Percentiles rank a stretch among this genome's conserved stretches.
Conservation (phyloP, 495 filamentous ascomycete genomes). For the Hypoxylon subgilvum region DNA sequence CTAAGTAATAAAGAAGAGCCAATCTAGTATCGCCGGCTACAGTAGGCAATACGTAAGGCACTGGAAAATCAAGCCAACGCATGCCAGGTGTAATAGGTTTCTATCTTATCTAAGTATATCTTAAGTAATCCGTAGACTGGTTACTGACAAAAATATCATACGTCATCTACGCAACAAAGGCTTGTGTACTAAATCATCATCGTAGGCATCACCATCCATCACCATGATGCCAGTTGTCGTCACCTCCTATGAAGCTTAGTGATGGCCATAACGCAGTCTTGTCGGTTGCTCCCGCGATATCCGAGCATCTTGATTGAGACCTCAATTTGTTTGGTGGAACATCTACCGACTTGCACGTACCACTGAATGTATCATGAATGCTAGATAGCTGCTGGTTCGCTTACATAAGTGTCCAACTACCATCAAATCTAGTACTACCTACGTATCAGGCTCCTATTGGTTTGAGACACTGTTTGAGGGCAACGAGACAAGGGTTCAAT, state of each 20-base stretch:
- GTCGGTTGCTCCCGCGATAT: conserved; percentile 3
- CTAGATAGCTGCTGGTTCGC: too few species aligned
- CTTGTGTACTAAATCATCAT: not conserved
- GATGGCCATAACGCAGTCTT: conserved; percentile 19
- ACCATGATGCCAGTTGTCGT: conserved; percentile 34
- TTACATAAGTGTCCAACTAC: conserved; percentile 17
- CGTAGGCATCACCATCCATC: conserved; percentile 2
- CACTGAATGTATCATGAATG: too few species aligned
- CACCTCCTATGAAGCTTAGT: conserved; percentile 21
- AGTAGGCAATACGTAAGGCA: too few species aligned
- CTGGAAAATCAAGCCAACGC: too few species aligned
- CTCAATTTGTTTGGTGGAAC: too few species aligned
- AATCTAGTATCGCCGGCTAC: too few species aligned
- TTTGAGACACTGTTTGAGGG: conserved; percentile 16
- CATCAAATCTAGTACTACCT: too few species aligned
- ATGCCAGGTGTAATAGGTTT: too few species aligned
- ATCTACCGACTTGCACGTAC: too few species aligned
- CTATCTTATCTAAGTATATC: too few species aligned
- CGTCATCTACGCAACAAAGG: conserved; percentile 11
- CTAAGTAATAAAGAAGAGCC: not conserved
- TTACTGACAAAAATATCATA: not conserved
- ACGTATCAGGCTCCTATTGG: conserved; percentile 25
- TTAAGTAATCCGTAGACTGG: too few species aligned
- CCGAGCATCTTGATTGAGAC: conserved; percentile 9
- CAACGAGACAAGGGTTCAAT: conserved; percentile 2